Evolutionary conservation across 2,329 filamentous ascomycete genomes (phyloP).

Genomic region (Aspergillus carbonarius): DNA sequence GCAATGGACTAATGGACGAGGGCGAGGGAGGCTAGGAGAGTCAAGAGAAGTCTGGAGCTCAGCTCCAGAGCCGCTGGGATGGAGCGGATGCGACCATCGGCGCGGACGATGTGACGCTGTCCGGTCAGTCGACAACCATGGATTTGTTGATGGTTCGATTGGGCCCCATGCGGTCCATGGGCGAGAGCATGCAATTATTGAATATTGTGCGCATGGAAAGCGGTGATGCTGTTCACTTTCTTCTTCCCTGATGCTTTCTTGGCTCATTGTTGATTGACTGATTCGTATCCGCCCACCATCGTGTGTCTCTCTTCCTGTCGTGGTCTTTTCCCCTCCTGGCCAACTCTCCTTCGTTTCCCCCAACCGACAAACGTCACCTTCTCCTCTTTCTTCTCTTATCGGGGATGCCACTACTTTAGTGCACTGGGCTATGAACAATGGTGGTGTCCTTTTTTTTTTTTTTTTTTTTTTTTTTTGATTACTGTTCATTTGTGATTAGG

Average conservation of each 20-base stretch:
- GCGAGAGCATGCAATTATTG: not conserved
- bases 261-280: not conserved
- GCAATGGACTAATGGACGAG: not conserved
- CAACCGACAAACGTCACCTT: conserved; percentile 4
- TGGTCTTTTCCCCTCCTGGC: conserved; percentile 5
- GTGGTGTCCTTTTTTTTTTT: not conserved
- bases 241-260: no score
- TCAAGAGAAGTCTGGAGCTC: not conserved
- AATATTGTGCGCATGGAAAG: not conserved
- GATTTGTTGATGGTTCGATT: conserved; percentile 1
- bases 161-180: not conserved
- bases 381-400: conserved; percentile 4
- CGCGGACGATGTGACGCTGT: conserved; percentile 37
- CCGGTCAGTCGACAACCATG: conserved; percentile 14
- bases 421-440: not conserved
- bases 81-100: conserved; percentile 35
- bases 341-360: not conserved
- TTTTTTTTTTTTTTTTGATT: not conserved
- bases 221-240: not conserved
- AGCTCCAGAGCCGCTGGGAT: conserved; percentile 14
- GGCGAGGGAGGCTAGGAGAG: not conserved
- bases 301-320: not conserved
- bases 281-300: not conserved
- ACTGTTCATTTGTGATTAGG: not conserved
- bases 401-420: not conserved